Percentiles rank a stretch among this genome's conserved stretches.
These are phyloP conservation scores for Apophysomyces elegans DNA, from an alignment of 371 early-diverging fungal genomes.

Conservation along the genomic window DNA sequence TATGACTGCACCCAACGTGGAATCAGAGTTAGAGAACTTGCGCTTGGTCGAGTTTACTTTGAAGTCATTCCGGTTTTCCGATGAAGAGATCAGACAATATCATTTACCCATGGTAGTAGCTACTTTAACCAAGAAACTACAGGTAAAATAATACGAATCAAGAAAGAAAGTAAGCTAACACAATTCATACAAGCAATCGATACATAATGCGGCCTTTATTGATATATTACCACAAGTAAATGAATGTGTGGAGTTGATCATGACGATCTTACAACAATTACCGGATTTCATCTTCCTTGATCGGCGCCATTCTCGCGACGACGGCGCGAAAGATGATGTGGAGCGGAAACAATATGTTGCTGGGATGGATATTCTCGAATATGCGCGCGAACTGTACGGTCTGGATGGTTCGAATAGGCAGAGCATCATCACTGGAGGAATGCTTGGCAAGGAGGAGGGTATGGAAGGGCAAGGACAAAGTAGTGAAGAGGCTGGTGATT, in stretches of 20 bases:
- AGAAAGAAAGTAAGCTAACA: neutral
- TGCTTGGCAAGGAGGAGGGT: neutral
- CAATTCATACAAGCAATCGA: conserved; percentile 18
- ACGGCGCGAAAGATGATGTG: neutral
- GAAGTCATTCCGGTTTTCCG: conserved; percentile 70
- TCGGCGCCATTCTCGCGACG: conserved; percentile 19
- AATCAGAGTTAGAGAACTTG: conserved; percentile 45
- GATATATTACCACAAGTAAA: conserved; percentile 36
- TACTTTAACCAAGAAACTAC: conserved; percentile 57
- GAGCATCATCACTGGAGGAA: neutral
- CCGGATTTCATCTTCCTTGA: conserved; percentile 39
- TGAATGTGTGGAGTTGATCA: conserved; percentile 34
- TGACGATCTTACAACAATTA: conserved; percentile 31
- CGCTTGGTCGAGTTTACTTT: conserved; percentile 70
- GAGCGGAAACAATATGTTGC: conserved; percentile 27
- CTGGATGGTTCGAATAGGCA: neutral
- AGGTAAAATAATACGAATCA: conserved; percentile 34
- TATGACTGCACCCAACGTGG: neutral
- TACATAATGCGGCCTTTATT: conserved; percentile 30
- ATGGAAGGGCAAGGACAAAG: conserved; percentile 13
- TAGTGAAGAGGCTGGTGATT: conserved; percentile 46
- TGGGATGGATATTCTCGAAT: conserved; percentile 38
- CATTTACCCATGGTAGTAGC: conserved; percentile 80
- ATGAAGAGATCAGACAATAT: conserved; percentile 80
- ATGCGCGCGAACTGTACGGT: conserved; percentile 44